Base-by-base conservation (phyloP, 2,329 filamentous ascomycete species). In the Aureobasidium sp. region DNA sequence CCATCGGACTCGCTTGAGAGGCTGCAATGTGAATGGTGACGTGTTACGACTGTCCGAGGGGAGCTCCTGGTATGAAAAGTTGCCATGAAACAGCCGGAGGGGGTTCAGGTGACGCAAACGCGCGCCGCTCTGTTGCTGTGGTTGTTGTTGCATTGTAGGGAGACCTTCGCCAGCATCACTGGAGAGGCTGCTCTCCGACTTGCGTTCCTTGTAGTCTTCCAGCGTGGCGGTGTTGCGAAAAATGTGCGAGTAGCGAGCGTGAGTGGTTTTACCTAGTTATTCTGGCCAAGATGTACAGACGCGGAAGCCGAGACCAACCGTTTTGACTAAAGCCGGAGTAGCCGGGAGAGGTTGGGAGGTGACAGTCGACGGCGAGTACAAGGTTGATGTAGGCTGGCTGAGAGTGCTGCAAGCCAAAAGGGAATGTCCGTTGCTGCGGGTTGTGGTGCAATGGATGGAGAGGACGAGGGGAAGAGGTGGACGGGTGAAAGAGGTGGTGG, bases 11-110 rank as follows among this genome's bases (percentile, higher is more conserved):
- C 78, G 78, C 67, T 75, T 75, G 56, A 73, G 68, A 45, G 71
- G 72, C 27, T 72, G 72, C 71, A 73, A 72, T 72, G 76, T 79
- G 71, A 77, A 75, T 20, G 78, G 77, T 45, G 78, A 79, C n/a
- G 73, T 72, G 69, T 70, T 71, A 72, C 79, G 77, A 72, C 75
- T 79, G 66, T 81, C 80, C 67, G 75, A 76, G 54, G 81, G 81
- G 65, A 84, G 70, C 72, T 79, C 79, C 70, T 84, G 81, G 74
- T 84, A 84, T 67, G 77, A 76, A 76, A 82, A 80, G 72, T 75
- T 77, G 65, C 77, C 74, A 65, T 79, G 75, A 70, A 83, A 77
- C 69, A 83, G 73, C 68, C 81, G 81, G 67, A 81, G 75, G 29
- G 82, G 81, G 67, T 83, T 82, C 69, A 81, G 71, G 67, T 78